Percentiles rank a stretch among this genome's conserved stretches.
Evolutionary conservation across 805 yeast genomes (phyloP).

Genomic region (Nakazawaea ishiwadae): DNA sequence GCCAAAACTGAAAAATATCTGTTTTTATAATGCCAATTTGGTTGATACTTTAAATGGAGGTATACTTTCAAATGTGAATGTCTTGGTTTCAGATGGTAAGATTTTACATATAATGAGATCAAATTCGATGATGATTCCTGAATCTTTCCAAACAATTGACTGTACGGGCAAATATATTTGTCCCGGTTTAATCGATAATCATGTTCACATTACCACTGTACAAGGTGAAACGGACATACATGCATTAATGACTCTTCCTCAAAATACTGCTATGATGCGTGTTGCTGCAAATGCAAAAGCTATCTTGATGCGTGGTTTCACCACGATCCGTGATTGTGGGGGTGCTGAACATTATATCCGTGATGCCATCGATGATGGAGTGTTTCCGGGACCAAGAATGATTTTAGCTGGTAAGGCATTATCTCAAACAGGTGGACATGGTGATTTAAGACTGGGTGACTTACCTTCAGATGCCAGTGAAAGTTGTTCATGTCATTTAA

Average conservation of each 20-base stretch:
- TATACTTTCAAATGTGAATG: constrained; percentile 14
- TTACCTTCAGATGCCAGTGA: constrained; percentile 20
- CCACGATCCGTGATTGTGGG: constrained; percentile 21
- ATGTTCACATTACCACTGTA: constrained; percentile 21
- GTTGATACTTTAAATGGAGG: constrained; percentile 18
- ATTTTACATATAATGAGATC: constrained; percentile 8
- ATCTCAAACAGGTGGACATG: constrained; percentile 27
- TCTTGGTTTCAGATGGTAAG: constrained; percentile 18
- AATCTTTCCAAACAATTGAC: constrained; percentile 16
- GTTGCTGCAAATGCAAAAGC: constrained; percentile 16
- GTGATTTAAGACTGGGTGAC: constrained; percentile 20
- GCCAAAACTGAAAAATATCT: constrained; percentile 18
- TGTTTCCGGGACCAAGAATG: constrained; percentile 22
- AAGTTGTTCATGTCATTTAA: constrained; percentile 22
- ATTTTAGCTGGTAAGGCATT: constrained; percentile 22
- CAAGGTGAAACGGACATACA: constrained; percentile 21
- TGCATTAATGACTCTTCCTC: constrained; percentile 18
- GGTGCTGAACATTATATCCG: constrained; percentile 21
- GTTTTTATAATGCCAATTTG: constrained; percentile 18
- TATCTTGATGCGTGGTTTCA: constrained; percentile 23
- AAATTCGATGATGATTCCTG: background rate
- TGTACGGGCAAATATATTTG: constrained; percentile 22
- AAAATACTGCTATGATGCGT: constrained; percentile 20
- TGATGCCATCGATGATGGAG: constrained; percentile 22
- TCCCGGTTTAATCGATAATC: constrained; percentile 25